phyloP scores from a whole-genome alignment of 768 basidiomycete species.

The Russula emetica region DNA sequence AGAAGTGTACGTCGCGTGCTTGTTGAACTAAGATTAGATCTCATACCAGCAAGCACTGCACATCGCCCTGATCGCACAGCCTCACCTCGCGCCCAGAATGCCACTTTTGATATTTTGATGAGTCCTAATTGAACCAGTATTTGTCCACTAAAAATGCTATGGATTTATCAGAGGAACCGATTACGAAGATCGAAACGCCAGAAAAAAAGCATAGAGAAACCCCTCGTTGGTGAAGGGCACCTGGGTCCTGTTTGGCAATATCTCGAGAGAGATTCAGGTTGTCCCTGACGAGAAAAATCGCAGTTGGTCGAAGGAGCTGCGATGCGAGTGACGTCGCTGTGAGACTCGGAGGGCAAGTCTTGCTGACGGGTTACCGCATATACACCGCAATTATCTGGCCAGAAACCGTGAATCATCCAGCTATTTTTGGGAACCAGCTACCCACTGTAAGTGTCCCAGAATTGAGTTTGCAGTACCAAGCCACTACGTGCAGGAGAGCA shows the following conservation, averaged over 20 bases:
- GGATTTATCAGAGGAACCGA: background rate
- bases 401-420: constrained; percentile 71
- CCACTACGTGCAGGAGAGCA: no score
- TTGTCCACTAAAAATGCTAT: constrained; percentile 48
- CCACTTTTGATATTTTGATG: constrained; percentile 53
- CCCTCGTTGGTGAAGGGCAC: constrained; percentile 51
- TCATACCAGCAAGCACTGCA: constrained; percentile 13
- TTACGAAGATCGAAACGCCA: constrained; percentile 43
- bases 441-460: constrained; percentile 57
- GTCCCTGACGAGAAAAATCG: constrained; percentile 56
- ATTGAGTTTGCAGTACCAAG: constrained; percentile 64
- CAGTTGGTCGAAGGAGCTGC: no score
- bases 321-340: background rate
- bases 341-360: background rate
- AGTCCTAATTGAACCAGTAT: constrained; percentile 66
- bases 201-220: constrained; percentile 51
- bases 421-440: constrained; percentile 59
- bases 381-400: constrained; percentile 75
- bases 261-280: constrained; percentile 52
- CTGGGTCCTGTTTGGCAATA: constrained; percentile 46
- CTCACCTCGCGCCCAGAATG: constrained; percentile 67
- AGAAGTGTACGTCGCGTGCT: constrained; percentile 72
- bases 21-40: constrained; percentile 47
- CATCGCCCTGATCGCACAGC: constrained; percentile 13
- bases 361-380: constrained; percentile 26